Conservation (phyloP, 2,329 filamentous ascomycete genomes). For the Microcyclospora tardicrescens region DNA sequence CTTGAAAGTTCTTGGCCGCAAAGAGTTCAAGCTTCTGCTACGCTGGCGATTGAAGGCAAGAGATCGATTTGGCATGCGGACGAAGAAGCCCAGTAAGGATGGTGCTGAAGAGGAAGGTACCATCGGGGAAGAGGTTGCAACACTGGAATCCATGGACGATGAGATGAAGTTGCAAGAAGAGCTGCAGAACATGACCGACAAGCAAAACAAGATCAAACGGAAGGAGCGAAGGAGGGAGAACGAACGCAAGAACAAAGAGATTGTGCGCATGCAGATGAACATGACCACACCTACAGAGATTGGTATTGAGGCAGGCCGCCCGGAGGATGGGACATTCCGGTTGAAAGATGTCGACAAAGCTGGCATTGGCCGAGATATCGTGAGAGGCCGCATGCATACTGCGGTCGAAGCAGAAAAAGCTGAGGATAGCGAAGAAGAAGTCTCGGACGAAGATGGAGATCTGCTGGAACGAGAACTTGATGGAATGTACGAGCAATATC, state of each 20-base stretch:
- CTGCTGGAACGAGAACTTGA: slow-evolving; percentile 75
- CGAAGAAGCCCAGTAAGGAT: slow-evolving; percentile 50
- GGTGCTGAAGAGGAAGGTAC: slow-evolving; percentile 22
- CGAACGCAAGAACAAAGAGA: slow-evolving; percentile 85
- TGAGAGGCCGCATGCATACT: slow-evolving; percentile 66
- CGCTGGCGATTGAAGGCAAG: slow-evolving; percentile 82
- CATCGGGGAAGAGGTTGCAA: slow-evolving; percentile 53
- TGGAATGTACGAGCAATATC: slow-evolving; percentile 73
- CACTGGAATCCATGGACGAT: slow-evolving; percentile 85
- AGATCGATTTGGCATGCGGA: slow-evolving; percentile 76
- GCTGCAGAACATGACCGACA: slow-evolving; percentile 68
- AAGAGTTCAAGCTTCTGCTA: slow-evolving; percentile 83
- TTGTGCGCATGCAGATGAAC: slow-evolving; percentile 91
- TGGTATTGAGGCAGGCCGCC: slow-evolving; percentile 53
- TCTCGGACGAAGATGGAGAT: slow-evolving; percentile 62
- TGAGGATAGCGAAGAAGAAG: slow-evolving; percentile 35
- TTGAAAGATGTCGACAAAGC: slow-evolving; percentile 71
- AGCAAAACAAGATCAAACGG: slow-evolving; percentile 62
- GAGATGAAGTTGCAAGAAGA: slow-evolving; percentile 85
- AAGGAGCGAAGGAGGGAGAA: slow-evolving; percentile 78
- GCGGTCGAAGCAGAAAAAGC: slow-evolving; percentile 40
- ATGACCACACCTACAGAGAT: slow-evolving; percentile 96
- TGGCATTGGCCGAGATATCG: slow-evolving; percentile 50
- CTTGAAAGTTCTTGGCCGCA: slow-evolving; percentile 79
- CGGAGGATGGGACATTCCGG: slow-evolving; percentile 71